These are phyloP conservation scores for Nicotiana paniculata DNA, from an alignment of 257 asterid genomes.

Conservation along the genomic window DNA sequence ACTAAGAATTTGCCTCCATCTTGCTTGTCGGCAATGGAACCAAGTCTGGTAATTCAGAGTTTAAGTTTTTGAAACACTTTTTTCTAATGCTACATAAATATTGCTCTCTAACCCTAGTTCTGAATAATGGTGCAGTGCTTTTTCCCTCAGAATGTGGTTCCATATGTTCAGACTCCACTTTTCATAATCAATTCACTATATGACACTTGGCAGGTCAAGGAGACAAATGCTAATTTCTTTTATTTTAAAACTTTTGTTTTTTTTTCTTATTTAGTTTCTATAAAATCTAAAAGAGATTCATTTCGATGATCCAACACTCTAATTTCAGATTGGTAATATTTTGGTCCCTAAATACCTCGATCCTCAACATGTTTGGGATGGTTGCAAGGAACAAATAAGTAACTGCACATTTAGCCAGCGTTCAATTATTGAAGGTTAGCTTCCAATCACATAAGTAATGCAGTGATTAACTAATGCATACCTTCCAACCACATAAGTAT, in stretches of 20 bases:
- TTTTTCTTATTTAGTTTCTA: background rate
- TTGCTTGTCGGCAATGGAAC: slow-evolving; percentile 56
- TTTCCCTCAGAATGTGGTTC: background rate
- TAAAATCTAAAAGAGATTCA: background rate
- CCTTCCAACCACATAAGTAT: background rate
- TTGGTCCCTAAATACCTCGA: background rate
- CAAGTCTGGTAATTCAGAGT: slow-evolving; percentile 48
- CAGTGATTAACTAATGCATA: background rate
- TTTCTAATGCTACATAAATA: background rate
- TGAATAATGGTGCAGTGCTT: background rate
- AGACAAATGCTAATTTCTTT: background rate
- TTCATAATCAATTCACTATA: background rate
- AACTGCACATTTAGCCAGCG: background rate
- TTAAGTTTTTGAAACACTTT: background rate
- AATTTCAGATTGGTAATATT: background rate
- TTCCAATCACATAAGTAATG: too few relatives aligned
- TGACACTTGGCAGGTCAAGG: background rate
- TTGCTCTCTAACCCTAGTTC: background rate
- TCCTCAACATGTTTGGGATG: background rate
- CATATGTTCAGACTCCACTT: background rate
- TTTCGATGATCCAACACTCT: background rate
- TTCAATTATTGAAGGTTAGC: background rate
- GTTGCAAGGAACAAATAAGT: background rate
- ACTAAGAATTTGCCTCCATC: slow-evolving; percentile 49
- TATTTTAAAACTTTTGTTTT: background rate